A percentile compares a stretch with the other conserved stretches of the same genome.
phyloP scores from a whole-genome alignment of 2,329 filamentous ascomycete species.

The Alternaria viburni region DNA sequence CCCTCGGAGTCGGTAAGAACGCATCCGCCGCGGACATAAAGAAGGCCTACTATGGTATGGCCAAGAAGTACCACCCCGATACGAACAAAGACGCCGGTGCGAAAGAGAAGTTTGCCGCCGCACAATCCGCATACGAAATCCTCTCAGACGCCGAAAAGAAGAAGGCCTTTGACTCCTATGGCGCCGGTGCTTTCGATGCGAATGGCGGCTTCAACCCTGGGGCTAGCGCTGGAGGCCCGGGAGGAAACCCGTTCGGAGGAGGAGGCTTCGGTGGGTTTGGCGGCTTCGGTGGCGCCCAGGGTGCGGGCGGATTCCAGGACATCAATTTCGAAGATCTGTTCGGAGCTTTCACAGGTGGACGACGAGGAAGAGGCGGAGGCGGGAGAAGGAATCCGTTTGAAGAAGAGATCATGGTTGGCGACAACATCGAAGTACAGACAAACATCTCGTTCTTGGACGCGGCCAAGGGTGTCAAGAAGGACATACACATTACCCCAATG shows the following conservation, averaged over 20 bases:
- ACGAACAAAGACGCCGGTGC: slow-evolving; percentile 95
- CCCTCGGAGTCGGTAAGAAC: slow-evolving; percentile 81
- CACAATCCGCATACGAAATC: slow-evolving; percentile 92
- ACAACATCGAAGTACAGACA: slow-evolving; percentile 93
- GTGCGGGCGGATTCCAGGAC: slow-evolving; percentile 71
- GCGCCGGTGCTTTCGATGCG: slow-evolving; percentile 74
- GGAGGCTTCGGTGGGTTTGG: slow-evolving; percentile 57
- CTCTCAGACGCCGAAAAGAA: slow-evolving; percentile 92
- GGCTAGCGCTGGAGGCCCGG: slow-evolving; percentile 64
- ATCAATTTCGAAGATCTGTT: slow-evolving; percentile 98
- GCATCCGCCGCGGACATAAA: slow-evolving; percentile 91
- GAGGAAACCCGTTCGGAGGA: slow-evolving; percentile 67
- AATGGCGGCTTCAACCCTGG: slow-evolving; percentile 80
- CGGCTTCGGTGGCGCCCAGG: slow-evolving; percentile 48
- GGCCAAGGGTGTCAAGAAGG: slow-evolving; percentile 86
- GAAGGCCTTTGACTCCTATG: slow-evolving; percentile 89
- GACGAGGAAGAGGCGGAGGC: slow-evolving; percentile 56
- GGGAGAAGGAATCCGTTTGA: slow-evolving; percentile 73
- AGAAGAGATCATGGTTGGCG: slow-evolving; percentile 84
- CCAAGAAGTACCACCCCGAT: slow-evolving; percentile 97
- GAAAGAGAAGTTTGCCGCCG: slow-evolving; percentile 93
- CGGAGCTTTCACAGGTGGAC: slow-evolving; percentile 75
- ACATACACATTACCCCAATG: slow-evolving; percentile 84
- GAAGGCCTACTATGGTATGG: slow-evolving; percentile 96
- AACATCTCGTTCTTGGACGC: slow-evolving; percentile 96